Base-by-base conservation (phyloP, 1,284 basidiomycete species). In the Tilletia setariae region DNA sequence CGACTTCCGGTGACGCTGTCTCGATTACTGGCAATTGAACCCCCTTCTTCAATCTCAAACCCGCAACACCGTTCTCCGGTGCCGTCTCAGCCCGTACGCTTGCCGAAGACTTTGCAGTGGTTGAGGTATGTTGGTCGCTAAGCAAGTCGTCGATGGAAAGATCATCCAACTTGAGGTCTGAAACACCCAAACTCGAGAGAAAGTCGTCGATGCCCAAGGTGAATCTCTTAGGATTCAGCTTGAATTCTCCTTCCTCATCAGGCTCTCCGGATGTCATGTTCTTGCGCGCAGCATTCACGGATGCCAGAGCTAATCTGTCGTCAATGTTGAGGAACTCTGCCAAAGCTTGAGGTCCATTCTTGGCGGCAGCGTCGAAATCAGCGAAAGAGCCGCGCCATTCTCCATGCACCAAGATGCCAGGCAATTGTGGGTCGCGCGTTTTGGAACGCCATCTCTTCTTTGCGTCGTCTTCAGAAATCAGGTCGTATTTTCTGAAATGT, bases 141-240 rank as follows among this genome's bases (percentile, higher is more conserved):
- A 81, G 71, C 67, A 82, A 77, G 6, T 71, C 75, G 15, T 82
- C 79, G 21, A 76, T 77, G 63, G 80, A 76, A 44, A 73, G 75
- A 13, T 76, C 79, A 13, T 64, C 70, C n/a, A 82, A 69, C 44
- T 74, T 71, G 21, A 76, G 68, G 43, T 82, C 74, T 46, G 67
- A 70, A 2, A 82, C 70, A 1, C 80, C 80, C 2, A 82, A 67
- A 11, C 70, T 75, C 0, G 74, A 76, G 23, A 82, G 75, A 1
- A 82, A 72, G 28, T 80, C 78, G 46, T 81, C 75, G 16, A 78
- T 67, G 23, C 68, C 68, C 53, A 73, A 74, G 44, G 70, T 71
- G 21, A 30, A 42, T 21, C 64, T 25, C 32, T 68, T 67, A 16
- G 47, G 40, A 64, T 47, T 64, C 19, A 30, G n/a, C 47, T 70